Percentiles rank a stretch among this genome's conserved stretches.
These are phyloP conservation scores for Myrica gale DNA, from an alignment of 306 rosid species.

Conservation along the genomic window DNA sequence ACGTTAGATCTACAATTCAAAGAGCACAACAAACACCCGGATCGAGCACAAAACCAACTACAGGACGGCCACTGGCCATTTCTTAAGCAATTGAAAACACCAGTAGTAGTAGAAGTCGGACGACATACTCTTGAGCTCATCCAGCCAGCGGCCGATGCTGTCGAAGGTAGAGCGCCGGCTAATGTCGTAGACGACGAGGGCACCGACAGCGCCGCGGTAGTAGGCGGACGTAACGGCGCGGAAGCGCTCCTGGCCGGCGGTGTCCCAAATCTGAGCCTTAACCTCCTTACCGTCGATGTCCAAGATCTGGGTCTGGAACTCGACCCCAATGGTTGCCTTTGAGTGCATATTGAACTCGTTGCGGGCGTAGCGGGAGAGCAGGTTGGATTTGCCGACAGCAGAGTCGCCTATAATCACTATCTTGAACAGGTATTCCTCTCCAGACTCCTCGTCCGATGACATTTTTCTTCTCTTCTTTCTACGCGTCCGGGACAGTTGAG, in stretches of 20 bases:
- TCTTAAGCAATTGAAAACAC: background rate
- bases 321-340: conserved; percentile 94
- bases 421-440: conserved; percentile 93
- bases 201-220: conserved; percentile 90
- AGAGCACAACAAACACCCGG: background rate
- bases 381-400: conserved; percentile 81
- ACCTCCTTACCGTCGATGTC: conserved; percentile 82
- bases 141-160: conserved; percentile 86
- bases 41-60: background rate
- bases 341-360: conserved; percentile 87
- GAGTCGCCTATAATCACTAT: conserved; percentile 88
- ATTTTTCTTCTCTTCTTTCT: conserved; percentile 3
- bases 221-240: conserved; percentile 96
- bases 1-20: background rate
- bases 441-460: conserved; percentile 83
- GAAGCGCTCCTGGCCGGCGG: conserved; percentile 94
- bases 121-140: conserved; percentile 79
- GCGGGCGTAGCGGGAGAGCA: conserved; percentile 76
- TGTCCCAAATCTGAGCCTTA: conserved; percentile 99
- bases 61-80: no score
- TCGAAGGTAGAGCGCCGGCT: conserved; percentile 83
- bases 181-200: conserved; percentile 82
- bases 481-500: background rate
- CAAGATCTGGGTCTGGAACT: conserved; percentile 84
- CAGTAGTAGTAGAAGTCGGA: background rate